These are phyloP conservation scores for Tetraselmis striata DNA, from an alignment of 139 green algal genomes.

Conservation along the genomic window DNA sequence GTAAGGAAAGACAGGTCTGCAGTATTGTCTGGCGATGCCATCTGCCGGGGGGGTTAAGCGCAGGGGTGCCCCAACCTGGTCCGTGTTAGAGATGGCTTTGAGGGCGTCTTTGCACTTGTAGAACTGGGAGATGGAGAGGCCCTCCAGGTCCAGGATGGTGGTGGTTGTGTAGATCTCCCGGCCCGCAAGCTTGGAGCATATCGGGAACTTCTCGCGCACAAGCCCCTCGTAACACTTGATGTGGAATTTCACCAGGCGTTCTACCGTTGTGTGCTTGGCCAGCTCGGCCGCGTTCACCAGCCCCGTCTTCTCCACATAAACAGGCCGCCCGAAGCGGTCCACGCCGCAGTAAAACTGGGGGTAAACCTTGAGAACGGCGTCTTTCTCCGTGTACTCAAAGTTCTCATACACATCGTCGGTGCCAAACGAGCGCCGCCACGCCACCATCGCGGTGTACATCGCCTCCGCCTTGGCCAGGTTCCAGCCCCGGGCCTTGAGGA, in stretches of 20 bases:
- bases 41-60: too few relatives aligned
- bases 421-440: conserved; percentile 10
- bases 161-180: conserved; percentile 24
- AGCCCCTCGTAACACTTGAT: conserved; percentile 35
- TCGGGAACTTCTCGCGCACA: conserved; percentile 25
- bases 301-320: conserved; percentile 36
- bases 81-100: conserved; percentile 15
- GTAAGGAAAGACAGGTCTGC: too few relatives aligned
- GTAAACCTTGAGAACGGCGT: conserved; percentile 18
- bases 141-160: conserved; percentile 42
- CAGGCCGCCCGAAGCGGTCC: conserved; percentile 34
- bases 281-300: conserved; percentile 11
- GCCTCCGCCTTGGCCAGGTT: conserved; percentile 21
- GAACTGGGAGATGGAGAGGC: conserved; percentile 35
- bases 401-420: conserved; percentile 9
- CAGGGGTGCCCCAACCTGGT: too few relatives aligned
- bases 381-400: conserved; percentile 21
- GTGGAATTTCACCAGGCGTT: conserved; percentile 38
- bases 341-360: conserved; percentile 36
- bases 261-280: conserved; percentile 22
- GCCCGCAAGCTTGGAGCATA: conserved; percentile 20
- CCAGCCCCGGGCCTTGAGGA: conserved; percentile 26
- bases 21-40: too few relatives aligned
- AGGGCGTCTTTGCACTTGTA: conserved; percentile 25
- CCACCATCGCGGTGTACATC: conserved; percentile 20